Evolutionary conservation across 2,329 filamentous ascomycete species (phyloP).

Genomic region (Talaromyces pinophilus): DNA sequence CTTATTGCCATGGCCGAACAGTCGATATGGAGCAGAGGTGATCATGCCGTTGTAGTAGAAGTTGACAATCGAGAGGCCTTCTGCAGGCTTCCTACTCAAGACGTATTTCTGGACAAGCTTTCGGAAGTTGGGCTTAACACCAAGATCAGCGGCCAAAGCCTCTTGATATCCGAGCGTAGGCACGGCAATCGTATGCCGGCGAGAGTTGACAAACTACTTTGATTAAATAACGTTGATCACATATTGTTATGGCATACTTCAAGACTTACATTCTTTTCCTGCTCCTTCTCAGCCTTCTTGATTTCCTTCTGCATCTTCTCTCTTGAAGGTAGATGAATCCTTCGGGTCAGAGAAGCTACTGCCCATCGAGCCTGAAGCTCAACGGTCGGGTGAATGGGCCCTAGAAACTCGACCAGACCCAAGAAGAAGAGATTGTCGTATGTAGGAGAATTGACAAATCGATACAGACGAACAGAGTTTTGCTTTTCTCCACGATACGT

Average conservation of each 20-base stretch:
- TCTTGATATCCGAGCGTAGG: slow-evolving; percentile 38
- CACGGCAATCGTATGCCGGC: slow-evolving; percentile 34
- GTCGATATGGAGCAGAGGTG: slow-evolving; percentile 40
- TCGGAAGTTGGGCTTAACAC: slow-evolving; percentile 35
- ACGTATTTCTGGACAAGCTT: slow-evolving; percentile 31
- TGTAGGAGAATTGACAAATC: slow-evolving; percentile 34
- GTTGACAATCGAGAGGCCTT: slow-evolving; percentile 32
- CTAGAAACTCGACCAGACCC: slow-evolving; percentile 36
- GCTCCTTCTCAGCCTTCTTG: slow-evolving; percentile 29
- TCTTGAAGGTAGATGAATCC: slow-evolving; percentile 30
- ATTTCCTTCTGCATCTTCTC: slow-evolving; percentile 34
- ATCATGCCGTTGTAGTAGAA: slow-evolving; percentile 42
- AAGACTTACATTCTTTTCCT: slow-evolving; percentile 27
- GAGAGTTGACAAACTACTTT: slow-evolving; percentile 34
- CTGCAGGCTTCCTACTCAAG: slow-evolving; percentile 31
- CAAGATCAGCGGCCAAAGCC: slow-evolving; percentile 36
- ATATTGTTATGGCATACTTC: background rate
- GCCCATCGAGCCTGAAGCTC: slow-evolving; percentile 42
- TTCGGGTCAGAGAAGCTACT: slow-evolving; percentile 33
- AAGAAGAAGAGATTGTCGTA: slow-evolving; percentile 39
- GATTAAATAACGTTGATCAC: background rate
- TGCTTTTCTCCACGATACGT: slow-evolving; percentile 25
- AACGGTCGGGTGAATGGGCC: slow-evolving; percentile 35
- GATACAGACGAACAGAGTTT: slow-evolving; percentile 37
- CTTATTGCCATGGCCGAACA: slow-evolving; percentile 37